Base-by-base conservation (phyloP, 2,329 filamentous ascomycete species). In the Colletotrichum kahawae region DNA sequence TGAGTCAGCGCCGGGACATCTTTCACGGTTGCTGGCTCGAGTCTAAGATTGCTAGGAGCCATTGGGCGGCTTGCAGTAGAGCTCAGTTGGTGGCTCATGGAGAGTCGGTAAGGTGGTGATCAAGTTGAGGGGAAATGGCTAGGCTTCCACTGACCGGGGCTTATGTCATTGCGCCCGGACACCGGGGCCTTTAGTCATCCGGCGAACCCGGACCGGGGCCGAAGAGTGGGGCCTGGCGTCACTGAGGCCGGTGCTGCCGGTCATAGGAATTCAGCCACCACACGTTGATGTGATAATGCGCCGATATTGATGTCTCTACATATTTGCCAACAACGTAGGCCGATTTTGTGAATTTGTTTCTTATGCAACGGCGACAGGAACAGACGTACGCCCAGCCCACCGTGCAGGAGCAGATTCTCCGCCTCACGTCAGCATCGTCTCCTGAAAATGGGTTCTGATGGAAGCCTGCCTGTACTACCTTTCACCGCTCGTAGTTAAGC, bases 1-100 rank as follows among this genome's bases (percentile, higher is more conserved):
- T 68, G 54, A 21, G 76, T 76, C n/a, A 76, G 16, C 7, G 65
- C 60, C 18, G 66, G 60, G 9, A 76, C 34, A 9, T 74, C 70
- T 16, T 74, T 68, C 2, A 75, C 3, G 3, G 62, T 67, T 2
- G 16, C 71, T 2, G 27, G 14, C 4, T 69, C 66, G 24, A 74
- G 63, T 16, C 2, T 38, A 3, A 72, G 56, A 27, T 2, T 12
- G 6, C 27, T n/a, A 16, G 70, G 34, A 13, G 54, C 2, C 70
- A 72, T 71, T 5, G 24, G 59, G 51, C 6, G 21, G 1, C 13
- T 21, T 51, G n/a, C 43, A 21, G 4, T 21, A n/a, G 7, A 13
- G 1, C 3, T 7, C 1, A 51, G 21, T 1, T 2, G n/a, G n/a
- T 4, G 43, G 6, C 43, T 10, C 10, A 51, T 51, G 24, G 4